Evolutionary conservation across 345 rosid species (phyloP).

Genomic region (Cardamine occulta): DNA sequence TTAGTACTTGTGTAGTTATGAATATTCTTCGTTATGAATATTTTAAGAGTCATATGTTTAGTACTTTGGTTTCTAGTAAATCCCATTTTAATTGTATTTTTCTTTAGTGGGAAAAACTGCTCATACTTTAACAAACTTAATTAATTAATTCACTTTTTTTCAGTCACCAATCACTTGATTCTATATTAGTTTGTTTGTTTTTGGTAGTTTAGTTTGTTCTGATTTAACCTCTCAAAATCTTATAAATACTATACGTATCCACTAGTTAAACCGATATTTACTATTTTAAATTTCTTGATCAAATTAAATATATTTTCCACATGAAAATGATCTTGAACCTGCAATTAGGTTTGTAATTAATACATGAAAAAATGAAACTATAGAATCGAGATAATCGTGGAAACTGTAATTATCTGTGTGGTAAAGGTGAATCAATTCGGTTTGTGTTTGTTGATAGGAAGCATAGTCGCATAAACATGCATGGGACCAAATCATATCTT

Average conservation of each 20-base stretch:
- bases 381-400: background rate
- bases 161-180: background rate
- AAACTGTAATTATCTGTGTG: background rate
- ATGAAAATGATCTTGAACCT: background rate
- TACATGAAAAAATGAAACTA: background rate
- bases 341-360: background rate
- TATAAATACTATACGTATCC: background rate
- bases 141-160: background rate
- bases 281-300: background rate
- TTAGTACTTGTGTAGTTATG: no score
- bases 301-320: background rate
- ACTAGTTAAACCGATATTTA: background rate
- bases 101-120: background rate
- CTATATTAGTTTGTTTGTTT: background rate
- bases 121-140: background rate
- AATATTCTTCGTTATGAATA: no score
- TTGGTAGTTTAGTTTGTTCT: background rate
- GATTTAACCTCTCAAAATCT: background rate
- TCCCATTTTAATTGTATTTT: background rate
- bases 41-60: background rate
- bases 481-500: slow-evolving; percentile 42
- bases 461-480: slow-evolving; percentile 35
- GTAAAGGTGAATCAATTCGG: slow-evolving; percentile 5
- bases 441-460: slow-evolving; percentile 42
- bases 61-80: background rate